Conservation (phyloP, 1,284 basidiomycete species). For the Puccinia horiana region DNA sequence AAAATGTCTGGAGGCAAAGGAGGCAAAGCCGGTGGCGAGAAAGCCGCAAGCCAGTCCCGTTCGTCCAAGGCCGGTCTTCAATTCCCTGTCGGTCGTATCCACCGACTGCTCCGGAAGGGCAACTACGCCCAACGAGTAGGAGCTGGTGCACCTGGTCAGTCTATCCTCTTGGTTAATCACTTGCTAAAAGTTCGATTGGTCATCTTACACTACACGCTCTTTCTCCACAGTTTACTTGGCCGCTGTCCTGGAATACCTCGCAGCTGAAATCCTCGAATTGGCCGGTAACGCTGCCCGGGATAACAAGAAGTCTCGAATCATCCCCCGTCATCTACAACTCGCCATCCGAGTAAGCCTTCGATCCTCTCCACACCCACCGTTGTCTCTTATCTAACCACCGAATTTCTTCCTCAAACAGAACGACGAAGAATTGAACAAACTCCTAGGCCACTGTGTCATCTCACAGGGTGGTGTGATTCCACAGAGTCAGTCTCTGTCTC, state of each 20-base stretch:
- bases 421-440: constrained; percentile 66
- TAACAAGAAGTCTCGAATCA: constrained; percentile 83
- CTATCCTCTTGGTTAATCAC: neutral
- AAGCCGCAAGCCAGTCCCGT: constrained; percentile 63
- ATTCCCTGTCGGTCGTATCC: constrained; percentile 84
- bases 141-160: constrained; percentile 72
- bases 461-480: constrained; percentile 89
- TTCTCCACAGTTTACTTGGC: constrained; percentile 73
- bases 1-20: constrained; percentile 46
- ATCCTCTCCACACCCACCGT: neutral
- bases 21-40: constrained; percentile 49
- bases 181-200: neutral
- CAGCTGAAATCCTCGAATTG: constrained; percentile 83
- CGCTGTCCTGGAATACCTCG: constrained; percentile 78
- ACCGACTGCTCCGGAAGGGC: constrained; percentile 79
- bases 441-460: constrained; percentile 81
- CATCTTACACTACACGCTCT: neutral
- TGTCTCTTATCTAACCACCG: too few species aligned
- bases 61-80: constrained; percentile 78
- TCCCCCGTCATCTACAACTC: constrained; percentile 83
- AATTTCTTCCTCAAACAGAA: constrained; percentile 44
- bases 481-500: constrained; percentile 48
- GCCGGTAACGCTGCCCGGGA: constrained; percentile 75
- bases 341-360: constrained; percentile 65
- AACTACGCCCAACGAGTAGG: constrained; percentile 79